Conservation (phyloP, 805 yeast species). For the Candida odintsovae region DNA sequence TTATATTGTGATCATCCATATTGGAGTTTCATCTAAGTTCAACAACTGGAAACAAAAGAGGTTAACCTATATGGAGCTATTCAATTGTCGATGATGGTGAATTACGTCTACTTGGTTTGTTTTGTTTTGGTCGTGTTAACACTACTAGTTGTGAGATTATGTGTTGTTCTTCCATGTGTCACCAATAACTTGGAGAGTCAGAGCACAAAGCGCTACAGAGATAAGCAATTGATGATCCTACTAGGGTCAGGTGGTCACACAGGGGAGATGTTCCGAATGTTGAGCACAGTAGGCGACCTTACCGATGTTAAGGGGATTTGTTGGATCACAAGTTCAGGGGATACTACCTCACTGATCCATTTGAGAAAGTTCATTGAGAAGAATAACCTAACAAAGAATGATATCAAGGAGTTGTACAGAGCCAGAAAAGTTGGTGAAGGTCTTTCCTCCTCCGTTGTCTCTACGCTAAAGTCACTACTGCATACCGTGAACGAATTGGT, state of each 20-base stretch:
- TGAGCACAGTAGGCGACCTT: conserved; percentile 30
- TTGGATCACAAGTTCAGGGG: conserved; percentile 44
- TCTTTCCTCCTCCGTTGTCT: conserved; percentile 37
- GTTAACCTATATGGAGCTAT: too few species aligned
- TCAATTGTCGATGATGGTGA: neutral
- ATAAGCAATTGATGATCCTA: conserved; percentile 28
- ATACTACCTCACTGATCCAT: conserved; percentile 39
- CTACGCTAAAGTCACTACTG: conserved; percentile 27
- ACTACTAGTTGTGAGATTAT: conserved; percentile 2
- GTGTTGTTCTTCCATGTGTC: conserved; percentile 14
- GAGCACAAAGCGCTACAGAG: conserved; percentile 1
- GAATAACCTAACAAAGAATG: conserved; percentile 1
- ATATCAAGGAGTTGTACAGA: conserved; percentile 35
- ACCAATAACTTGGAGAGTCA: conserved; percentile 1
- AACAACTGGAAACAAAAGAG: too few species aligned
- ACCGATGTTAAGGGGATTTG: conserved; percentile 9
- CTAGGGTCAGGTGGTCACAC: conserved; percentile 97
- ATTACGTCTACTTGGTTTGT: neutral
- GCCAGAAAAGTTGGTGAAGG: conserved; percentile 62
- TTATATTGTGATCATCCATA: too few species aligned
- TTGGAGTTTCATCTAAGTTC: too few species aligned
- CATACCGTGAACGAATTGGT: conserved; percentile 7
- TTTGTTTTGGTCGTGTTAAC: neutral
- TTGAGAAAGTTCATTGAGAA: conserved; percentile 12
- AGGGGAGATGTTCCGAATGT: conserved; percentile 84